These are phyloP conservation scores for Alternaria solani DNA, from an alignment of 2,329 filamentous ascomycete genomes.

Conservation along the genomic window DNA sequence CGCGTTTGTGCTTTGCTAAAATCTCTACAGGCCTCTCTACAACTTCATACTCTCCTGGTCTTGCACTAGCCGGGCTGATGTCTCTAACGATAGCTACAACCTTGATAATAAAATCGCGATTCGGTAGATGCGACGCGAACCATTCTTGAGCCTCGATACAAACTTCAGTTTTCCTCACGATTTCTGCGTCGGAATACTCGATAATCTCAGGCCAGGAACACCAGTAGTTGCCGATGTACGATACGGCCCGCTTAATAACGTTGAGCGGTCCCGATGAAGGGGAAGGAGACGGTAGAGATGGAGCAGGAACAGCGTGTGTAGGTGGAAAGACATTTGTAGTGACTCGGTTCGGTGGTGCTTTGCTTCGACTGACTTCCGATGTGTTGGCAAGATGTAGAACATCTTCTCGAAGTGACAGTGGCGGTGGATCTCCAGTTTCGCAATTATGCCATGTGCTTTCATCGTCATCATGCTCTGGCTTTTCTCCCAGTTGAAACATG, in stretches of 20 bases:
- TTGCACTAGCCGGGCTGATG: no score
- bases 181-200: slow-evolving; percentile 3
- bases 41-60: background rate
- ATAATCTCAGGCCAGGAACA: background rate
- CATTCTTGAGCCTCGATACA: background rate
- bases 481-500: background rate
- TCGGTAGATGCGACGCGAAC: no score
- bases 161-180: background rate
- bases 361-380: background rate
- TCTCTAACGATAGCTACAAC: slow-evolving; percentile 4
- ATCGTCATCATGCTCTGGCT: background rate
- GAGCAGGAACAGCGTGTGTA: background rate
- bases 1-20: slow-evolving; percentile 14
- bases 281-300: no score
- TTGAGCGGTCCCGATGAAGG: no score
- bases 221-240: background rate
- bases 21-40: background rate
- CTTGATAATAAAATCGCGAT: background rate
- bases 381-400: background rate
- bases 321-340: background rate
- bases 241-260: background rate
- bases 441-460: background rate
- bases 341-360: background rate
- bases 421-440: background rate
- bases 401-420: background rate